Evolutionary conservation across 768 basidiomycete genomes (phyloP).

Genomic region (Suillus variegatus): DNA sequence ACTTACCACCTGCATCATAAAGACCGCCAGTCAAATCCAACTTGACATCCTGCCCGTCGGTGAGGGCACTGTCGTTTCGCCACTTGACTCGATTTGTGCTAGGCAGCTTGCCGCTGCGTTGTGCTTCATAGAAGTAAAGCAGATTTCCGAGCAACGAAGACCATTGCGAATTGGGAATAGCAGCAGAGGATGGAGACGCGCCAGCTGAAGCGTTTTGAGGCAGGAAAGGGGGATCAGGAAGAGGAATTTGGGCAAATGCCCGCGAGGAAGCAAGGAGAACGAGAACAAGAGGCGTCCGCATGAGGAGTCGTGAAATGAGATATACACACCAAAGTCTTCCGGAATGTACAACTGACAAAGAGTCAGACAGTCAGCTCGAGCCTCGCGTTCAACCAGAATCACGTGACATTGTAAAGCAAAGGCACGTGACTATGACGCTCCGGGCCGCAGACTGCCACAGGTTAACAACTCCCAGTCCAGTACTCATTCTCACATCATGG

Average conservation of each 20-base stretch:
- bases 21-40: constrained; percentile 86
- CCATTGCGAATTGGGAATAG: constrained; percentile 77
- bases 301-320: constrained; percentile 11
- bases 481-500: constrained; percentile 10
- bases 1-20: constrained; percentile 87
- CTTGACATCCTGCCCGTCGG: constrained; percentile 74
- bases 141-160: constrained; percentile 75
- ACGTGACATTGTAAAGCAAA: background rate
- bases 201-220: constrained; percentile 64
- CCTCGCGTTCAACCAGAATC: constrained; percentile 16
- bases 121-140: constrained; percentile 90
- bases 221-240: constrained; percentile 64
- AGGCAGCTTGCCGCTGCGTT: constrained; percentile 78
- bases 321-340: constrained; percentile 4
- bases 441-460: background rate
- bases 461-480: background rate
- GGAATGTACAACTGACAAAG: background rate
- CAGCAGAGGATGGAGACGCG: constrained; percentile 44
- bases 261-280: constrained; percentile 25
- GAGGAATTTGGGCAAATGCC: constrained; percentile 55
- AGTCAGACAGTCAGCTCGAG: background rate
- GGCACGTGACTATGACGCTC: background rate
- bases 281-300: constrained; percentile 19
- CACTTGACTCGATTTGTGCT: constrained; percentile 74
- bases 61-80: constrained; percentile 79